Evolutionary conservation across 179 eudicot genomes (phyloP).

Genomic region (Beta corolliflora): DNA sequence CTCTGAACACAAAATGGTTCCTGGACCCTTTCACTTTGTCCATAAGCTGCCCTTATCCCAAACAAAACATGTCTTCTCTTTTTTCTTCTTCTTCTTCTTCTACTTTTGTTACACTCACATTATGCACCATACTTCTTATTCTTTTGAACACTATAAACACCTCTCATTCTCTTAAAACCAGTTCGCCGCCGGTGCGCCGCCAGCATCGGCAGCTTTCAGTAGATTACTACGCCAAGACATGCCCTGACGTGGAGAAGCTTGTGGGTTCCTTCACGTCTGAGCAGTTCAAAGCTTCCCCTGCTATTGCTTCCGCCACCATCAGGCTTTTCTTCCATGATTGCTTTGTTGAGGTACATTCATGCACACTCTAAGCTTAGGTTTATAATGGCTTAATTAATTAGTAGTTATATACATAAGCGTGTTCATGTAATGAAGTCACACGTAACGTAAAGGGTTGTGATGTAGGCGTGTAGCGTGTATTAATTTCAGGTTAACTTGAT

Average conservation of each 20-base stretch:
- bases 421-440: no score
- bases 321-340: slow-evolving; percentile 95
- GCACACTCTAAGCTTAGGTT: not conserved
- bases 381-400: not conserved
- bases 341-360: slow-evolving; percentile 60
- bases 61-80: slow-evolving; percentile 23
- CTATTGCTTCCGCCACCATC: slow-evolving; percentile 76
- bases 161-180: no score
- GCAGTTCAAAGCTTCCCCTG: slow-evolving; percentile 56
- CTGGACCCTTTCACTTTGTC: not conserved
- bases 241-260: slow-evolving; percentile 78
- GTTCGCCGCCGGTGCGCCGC: no score
- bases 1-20: slow-evolving; percentile 1
- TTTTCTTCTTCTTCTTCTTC: slow-evolving; percentile 13
- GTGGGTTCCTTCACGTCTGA: slow-evolving; percentile 66
- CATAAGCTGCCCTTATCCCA: not conserved
- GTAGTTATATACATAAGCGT: no score
- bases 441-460: no score
- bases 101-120: not conserved
- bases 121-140: not conserved
- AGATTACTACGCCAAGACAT: slow-evolving; percentile 68
- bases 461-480: no score
- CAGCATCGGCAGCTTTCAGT: slow-evolving; percentile 47
- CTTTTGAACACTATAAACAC: slow-evolving; percentile 18
- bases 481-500: no score